Conservation (phyloP, 2,329 filamentous ascomycete genomes). For the Aspergillus unguis region DNA sequence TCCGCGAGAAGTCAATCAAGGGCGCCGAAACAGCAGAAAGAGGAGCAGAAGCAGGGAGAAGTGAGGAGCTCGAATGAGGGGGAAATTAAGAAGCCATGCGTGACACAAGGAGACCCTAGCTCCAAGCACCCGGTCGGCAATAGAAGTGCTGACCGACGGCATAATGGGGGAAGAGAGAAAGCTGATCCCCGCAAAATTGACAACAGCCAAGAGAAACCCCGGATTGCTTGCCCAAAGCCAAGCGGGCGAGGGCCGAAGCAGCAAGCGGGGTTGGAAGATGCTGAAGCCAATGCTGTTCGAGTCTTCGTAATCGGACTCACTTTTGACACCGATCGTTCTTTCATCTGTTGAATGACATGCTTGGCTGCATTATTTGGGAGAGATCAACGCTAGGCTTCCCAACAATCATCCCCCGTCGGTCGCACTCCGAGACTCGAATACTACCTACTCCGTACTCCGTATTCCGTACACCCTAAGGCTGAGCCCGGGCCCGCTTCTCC, state of each 20-base stretch:
- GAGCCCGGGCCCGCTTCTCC: too few species aligned
- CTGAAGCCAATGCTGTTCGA: neutral
- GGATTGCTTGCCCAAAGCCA: conserved; percentile 4
- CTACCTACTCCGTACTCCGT: neutral
- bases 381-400: too few species aligned
- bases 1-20: neutral
- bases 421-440: too few species aligned
- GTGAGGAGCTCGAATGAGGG: neutral
- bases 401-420: too few species aligned
- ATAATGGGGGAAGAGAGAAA: too few species aligned
- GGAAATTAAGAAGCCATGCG: neutral
- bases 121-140: conserved; percentile 1
- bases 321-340: neutral
- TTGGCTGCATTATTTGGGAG: too few species aligned
- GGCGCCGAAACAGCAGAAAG: neutral
- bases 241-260: neutral
- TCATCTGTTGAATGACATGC: too few species aligned
- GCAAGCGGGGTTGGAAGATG: neutral
- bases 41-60: neutral
- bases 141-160: too few species aligned
- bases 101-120: neutral
- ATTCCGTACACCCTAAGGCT: too few species aligned
- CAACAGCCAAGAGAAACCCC: conserved; percentile 1
- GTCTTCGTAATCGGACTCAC: neutral
- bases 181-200: neutral